phyloP scores from a whole-genome alignment of 495 filamentous ascomycete genomes.

The Halenospora varia region DNA sequence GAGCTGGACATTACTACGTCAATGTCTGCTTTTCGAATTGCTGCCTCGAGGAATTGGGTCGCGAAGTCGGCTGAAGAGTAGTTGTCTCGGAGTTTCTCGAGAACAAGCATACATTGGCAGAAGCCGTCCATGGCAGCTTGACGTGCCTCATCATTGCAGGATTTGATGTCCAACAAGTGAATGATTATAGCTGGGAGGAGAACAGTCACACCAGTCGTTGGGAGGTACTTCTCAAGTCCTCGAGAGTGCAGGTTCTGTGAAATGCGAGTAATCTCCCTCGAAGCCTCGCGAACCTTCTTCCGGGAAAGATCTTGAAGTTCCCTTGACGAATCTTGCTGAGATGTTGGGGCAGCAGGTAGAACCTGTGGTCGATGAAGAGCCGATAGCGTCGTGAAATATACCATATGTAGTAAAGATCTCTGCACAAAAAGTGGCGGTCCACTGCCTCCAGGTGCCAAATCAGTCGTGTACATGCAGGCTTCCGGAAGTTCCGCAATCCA shows the following conservation, averaged over 20 bases:
- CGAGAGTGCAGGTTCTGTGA: conserved; percentile 65
- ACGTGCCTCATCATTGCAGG: conserved; percentile 61
- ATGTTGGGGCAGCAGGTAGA: conserved; percentile 62
- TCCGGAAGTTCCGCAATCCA: conserved; percentile 69
- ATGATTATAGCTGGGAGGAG: conserved; percentile 88
- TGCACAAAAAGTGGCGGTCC: conserved; percentile 59
- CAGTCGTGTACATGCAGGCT: conserved; percentile 57
- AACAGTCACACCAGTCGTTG: conserved; percentile 84
- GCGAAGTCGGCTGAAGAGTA: conserved; percentile 87
- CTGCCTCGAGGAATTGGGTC: conserved; percentile 78
- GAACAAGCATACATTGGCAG: conserved; percentile 79
- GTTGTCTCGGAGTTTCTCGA: conserved; percentile 74
- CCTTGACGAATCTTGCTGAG: conserved; percentile 45
- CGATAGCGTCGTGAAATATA: conserved; percentile 81
- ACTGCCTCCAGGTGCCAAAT: conserved; percentile 33
- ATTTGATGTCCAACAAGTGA: conserved; percentile 85
- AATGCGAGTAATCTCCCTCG: conserved; percentile 75
- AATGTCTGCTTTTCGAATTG: conserved; percentile 75
- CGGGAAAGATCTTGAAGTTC: conserved; percentile 76
- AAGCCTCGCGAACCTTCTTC: conserved; percentile 72
- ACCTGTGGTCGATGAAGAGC: conserved; percentile 87
- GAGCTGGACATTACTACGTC: conserved; percentile 25
- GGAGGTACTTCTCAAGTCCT: conserved; percentile 71
- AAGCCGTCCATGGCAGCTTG: conserved; percentile 70
- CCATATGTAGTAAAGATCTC: conserved; percentile 77